Evolutionary conservation across 2,329 filamentous ascomycete genomes (phyloP).

Genomic region (Colletotrichum chrysophilum): DNA sequence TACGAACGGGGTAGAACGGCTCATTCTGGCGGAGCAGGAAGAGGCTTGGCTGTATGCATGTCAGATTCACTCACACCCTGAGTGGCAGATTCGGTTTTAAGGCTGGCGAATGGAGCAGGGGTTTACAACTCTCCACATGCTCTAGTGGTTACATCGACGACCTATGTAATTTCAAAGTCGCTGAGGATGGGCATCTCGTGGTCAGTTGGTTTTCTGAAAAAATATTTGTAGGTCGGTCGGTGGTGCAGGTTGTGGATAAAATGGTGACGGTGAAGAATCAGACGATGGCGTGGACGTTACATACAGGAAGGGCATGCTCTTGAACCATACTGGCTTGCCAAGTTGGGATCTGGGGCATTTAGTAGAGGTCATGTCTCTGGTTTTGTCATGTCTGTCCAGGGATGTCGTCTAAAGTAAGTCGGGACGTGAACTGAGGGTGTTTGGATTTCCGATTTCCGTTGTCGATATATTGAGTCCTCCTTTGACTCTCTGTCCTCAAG

Average conservation of each 20-base stretch:
- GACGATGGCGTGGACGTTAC: not conserved
- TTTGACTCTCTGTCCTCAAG: not conserved
- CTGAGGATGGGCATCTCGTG: not conserved
- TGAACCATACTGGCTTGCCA: too few species aligned
- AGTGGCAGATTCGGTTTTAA: not conserved
- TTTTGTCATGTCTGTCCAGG: not conserved
- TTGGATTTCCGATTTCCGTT: not conserved
- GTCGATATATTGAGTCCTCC: not conserved
- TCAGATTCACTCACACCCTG: not conserved
- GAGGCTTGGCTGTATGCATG: not conserved
- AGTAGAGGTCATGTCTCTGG: too few species aligned
- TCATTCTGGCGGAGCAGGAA: not conserved
- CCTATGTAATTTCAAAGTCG: not conserved
- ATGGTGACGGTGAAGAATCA: not conserved
- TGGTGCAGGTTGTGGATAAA: not conserved
- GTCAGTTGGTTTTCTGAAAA: not conserved
- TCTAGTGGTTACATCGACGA: not conserved
- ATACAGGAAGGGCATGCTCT: too few species aligned
- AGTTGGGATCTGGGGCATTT: too few species aligned
- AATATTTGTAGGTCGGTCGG: not conserved
- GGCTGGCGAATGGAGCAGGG: not conserved
- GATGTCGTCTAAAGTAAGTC: accelerated
- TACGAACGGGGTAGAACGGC: not conserved
- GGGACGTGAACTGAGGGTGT: not conserved
- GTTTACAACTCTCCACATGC: not conserved